Evolutionary conservation across 2,329 filamentous ascomycete species (phyloP), one percentile per base, ranked within the genome.

Genomic region (Colletotrichum cordylinicola): DNA sequence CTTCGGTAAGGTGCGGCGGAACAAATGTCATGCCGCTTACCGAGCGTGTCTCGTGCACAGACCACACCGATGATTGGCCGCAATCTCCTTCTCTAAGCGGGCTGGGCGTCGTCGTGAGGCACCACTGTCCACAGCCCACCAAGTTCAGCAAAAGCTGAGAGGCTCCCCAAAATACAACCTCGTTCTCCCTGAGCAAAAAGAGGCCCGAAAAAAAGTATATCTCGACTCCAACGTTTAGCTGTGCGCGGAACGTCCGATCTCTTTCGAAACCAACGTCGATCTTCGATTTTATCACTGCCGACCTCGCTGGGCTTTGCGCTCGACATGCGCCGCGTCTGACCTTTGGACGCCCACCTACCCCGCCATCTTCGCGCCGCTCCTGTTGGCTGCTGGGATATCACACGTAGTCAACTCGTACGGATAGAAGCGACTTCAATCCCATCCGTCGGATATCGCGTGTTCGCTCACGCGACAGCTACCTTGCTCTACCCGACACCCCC

Each of bases 141-240:
- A 76, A 71, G 71, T 76, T 75, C 52, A 74, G 74, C 70, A 75
- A 70, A 75, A 70, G 71, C 72, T 76, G 70, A 74, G 70, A 67
- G 74, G 65, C 74, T 72, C 56, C 64, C 71, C 61, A 74, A 73
- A 72, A 72, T 61, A 48, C 58, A 39, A 62, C 70, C 56, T 64
- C 60, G 37, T 39, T 71, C 48, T 29, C 70, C 70, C 37, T 55
- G 39, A 62, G 33, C 58, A 43, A 60, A 62, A 64, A 39, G 31
- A 67, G 73, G 62, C 60, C 35, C 39, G 18, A 24, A 60, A 29
- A 60, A 69, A 61, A 35, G 29, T 52, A 64, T 66, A 64, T 33
- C 35, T 35, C 65, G 58, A 69, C 65, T 65, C 48, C 43, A 60
- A 60, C 16, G 24, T 24, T 58, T 64, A n/a, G 43, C 27, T 31